These are phyloP conservation scores for Rutstroemia sp. DNA, from an alignment of 2,329 filamentous ascomycete species.

Conservation along the genomic window DNA sequence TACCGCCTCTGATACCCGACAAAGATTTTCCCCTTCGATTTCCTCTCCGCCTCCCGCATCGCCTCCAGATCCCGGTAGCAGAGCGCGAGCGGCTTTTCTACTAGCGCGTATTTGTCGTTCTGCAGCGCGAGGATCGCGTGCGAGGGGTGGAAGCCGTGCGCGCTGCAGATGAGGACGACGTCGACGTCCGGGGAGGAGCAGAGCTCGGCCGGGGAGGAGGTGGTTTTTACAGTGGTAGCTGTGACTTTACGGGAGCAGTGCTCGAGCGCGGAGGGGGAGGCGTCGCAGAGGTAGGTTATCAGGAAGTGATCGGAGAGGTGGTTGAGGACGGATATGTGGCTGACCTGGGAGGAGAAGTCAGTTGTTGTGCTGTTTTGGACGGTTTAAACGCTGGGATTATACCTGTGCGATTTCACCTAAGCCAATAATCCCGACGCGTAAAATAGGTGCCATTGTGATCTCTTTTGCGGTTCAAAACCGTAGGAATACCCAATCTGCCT, in stretches of 20 bases:
- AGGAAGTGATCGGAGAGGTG: constrained; percentile 30
- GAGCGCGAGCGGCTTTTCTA: constrained; percentile 52
- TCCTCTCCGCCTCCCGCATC: constrained; percentile 43
- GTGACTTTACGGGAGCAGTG: constrained; percentile 32
- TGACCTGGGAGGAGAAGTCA: constrained; percentile 26
- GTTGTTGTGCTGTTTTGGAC: not conserved
- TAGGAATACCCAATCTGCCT: too few species aligned
- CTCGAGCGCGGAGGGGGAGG: constrained; percentile 32
- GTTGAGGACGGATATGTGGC: constrained; percentile 41
- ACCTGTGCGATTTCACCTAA: constrained; percentile 42
- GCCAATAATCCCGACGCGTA: constrained; percentile 28
- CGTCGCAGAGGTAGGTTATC: constrained; percentile 30
- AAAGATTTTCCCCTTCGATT: constrained; percentile 39
- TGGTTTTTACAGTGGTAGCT: constrained; percentile 16
- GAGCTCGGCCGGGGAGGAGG: constrained; percentile 14
- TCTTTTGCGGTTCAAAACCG: too few species aligned
- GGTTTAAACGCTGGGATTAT: not conserved
- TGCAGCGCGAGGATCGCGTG: constrained; percentile 45
- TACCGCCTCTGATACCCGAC: constrained; percentile 58
- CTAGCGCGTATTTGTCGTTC: constrained; percentile 47
- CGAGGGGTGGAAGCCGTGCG: constrained; percentile 47
- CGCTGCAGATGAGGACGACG: constrained; percentile 41
- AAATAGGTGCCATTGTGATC: not conserved
- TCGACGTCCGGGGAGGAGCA: constrained; percentile 14
- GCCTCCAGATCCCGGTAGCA: constrained; percentile 37